Conservation (phyloP, 2,329 filamentous ascomycete species). For the Aureobasidium pullulans region DNA sequence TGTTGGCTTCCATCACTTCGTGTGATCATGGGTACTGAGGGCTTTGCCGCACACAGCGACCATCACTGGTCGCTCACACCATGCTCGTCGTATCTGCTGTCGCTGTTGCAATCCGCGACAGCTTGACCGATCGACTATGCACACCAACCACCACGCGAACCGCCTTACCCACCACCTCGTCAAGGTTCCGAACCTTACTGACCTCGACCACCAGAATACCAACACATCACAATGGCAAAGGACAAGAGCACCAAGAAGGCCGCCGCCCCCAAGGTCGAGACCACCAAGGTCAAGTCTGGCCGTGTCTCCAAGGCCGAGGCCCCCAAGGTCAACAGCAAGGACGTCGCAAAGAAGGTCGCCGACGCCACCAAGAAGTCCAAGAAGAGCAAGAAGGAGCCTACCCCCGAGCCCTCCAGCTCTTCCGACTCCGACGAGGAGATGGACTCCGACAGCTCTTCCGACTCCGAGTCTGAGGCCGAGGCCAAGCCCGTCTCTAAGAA, state of each 20-base stretch:
- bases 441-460: conserved; percentile 25
- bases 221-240: conserved; percentile 31
- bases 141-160: neutral
- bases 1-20: conserved; percentile 25
- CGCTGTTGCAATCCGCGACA: conserved; percentile 12
- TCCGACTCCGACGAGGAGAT: conserved; percentile 28
- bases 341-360: conserved; percentile 53
- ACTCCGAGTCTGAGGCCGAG: conserved; percentile 22
- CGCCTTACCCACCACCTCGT: conserved; percentile 1
- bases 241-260: conserved; percentile 32
- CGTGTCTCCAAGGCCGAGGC: conserved; percentile 62
- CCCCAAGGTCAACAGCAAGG: conserved; percentile 60
- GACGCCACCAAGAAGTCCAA: conserved; percentile 43
- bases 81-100: conserved; percentile 8
- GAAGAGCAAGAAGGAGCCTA: conserved; percentile 41
- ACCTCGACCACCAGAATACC: conserved; percentile 3
- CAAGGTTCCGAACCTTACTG: conserved; percentile 1
- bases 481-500: conserved; percentile 26
- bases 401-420: conserved; percentile 34
- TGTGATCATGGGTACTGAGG: conserved; percentile 23
- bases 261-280: conserved; percentile 23
- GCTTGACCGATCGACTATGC: conserved; percentile 11
- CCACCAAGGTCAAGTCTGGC: conserved; percentile 51
- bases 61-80: neutral
- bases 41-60: conserved; percentile 20